A percentile compares a stretch with the other conserved stretches of the same genome.
Conservation (phyloP, 176 grass and related monocot species). For the Phoenix dactylifera region DNA sequence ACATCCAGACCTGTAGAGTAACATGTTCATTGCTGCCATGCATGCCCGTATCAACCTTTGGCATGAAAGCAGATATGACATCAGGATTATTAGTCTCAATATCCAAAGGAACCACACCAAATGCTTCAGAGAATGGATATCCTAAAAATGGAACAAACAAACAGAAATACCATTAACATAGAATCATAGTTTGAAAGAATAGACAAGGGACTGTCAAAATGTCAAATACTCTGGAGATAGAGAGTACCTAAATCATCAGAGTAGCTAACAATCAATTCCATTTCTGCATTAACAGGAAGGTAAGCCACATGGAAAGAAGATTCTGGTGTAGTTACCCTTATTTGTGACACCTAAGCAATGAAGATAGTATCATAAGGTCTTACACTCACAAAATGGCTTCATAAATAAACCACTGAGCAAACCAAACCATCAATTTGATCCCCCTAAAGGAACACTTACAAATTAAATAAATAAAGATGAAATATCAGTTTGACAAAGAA, state of each 20-base stretch:
- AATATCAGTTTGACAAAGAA: no score
- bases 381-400: neutral
- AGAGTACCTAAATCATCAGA: constrained; percentile 82
- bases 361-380: constrained; percentile 5
- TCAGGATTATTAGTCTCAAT: constrained; percentile 90
- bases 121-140: constrained; percentile 78
- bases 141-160: constrained; percentile 34
- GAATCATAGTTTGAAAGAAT: constrained; percentile 4
- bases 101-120: constrained; percentile 74
- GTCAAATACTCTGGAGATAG: neutral
- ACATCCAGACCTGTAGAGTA: constrained; percentile 50
- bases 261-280: constrained; percentile 70
- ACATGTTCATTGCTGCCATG: constrained; percentile 32
- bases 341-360: constrained; percentile 74
- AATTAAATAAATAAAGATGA: no score
- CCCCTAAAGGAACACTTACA: no score
- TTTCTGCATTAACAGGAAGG: constrained; percentile 51
- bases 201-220: constrained; percentile 10
- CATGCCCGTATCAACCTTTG: constrained; percentile 49
- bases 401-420: no score
- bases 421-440: no score
- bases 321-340: constrained; percentile 53
- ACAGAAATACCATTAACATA: constrained; percentile 4
- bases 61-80: constrained; percentile 61
- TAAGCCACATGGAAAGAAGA: constrained; percentile 56